phyloP scores from a whole-genome alignment of 805 yeast genomes.

The Maudiozyma bulderi region DNA sequence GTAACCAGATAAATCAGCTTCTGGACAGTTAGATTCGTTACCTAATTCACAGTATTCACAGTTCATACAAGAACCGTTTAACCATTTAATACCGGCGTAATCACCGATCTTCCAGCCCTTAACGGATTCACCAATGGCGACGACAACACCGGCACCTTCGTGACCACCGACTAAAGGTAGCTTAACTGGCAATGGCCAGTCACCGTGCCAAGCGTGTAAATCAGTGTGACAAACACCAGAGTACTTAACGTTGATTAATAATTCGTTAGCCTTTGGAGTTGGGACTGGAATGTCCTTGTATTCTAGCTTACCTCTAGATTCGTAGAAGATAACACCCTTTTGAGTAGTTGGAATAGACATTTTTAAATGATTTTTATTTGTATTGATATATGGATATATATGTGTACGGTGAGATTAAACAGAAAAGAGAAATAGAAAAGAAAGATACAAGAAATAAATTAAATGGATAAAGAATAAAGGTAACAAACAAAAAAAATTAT shows the following conservation, averaged over 20 bases:
- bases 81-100: conserved; percentile 60
- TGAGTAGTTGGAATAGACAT: conserved; percentile 40
- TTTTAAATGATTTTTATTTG: conserved; percentile 3
- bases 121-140: conserved; percentile 51
- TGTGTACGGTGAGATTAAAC: background rate
- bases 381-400: background rate
- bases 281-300: conserved; percentile 51
- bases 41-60: conserved; percentile 56
- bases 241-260: conserved; percentile 57
- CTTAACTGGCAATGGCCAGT: conserved; percentile 53
- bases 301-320: conserved; percentile 33
- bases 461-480: background rate
- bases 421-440: background rate
- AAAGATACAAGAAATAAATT: background rate
- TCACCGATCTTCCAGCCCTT: conserved; percentile 55
- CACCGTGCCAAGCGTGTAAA: conserved; percentile 67
- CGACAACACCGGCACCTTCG: conserved; percentile 67
- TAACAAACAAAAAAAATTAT: background rate
- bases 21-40: conserved; percentile 55
- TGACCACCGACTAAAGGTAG: conserved; percentile 64
- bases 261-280: conserved; percentile 52
- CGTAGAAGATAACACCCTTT: conserved; percentile 43
- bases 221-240: conserved; percentile 73
- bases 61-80: conserved; percentile 54
- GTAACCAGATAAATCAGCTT: conserved; percentile 65